phyloP scores from a whole-genome alignment of 2,329 filamentous ascomycete species.

The Cercospora canescens region DNA sequence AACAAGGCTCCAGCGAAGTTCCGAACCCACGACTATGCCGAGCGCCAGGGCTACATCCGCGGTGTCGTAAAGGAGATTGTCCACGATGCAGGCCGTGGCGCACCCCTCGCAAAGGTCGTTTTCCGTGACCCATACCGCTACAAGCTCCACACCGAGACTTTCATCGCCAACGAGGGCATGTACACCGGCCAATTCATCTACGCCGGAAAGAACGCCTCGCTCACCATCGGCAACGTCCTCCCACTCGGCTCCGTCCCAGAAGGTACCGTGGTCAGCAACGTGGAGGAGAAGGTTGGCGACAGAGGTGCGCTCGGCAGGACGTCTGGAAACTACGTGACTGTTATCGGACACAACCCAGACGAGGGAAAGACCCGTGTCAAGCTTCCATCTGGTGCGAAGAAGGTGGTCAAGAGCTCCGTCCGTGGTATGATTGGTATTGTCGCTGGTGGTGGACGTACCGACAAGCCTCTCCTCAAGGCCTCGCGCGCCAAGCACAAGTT shows the following conservation, averaged over 20 bases:
- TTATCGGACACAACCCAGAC: constrained; percentile 96
- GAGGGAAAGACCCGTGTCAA: constrained; percentile 99
- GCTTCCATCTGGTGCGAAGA: constrained; percentile 98
- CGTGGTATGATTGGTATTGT: constrained; percentile 99
- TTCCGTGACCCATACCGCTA: constrained; percentile 99
- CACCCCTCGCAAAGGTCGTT: constrained; percentile 91
- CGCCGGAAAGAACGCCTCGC: constrained; percentile 96
- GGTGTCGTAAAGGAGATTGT: constrained; percentile 99
- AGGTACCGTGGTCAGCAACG: constrained; percentile 99
- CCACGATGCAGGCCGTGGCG: constrained; percentile 97
- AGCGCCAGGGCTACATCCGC: constrained; percentile 86
- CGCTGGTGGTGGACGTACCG: constrained; percentile 97
- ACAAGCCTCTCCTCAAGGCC: constrained; percentile 99
- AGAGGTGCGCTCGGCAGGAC: constrained; percentile 94
- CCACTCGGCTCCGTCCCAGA: constrained; percentile 92
- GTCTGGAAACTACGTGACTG: constrained; percentile 98
- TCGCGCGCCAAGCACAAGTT: constrained; percentile 99
- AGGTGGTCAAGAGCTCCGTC: constrained; percentile 87
- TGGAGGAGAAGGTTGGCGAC: constrained; percentile 98
- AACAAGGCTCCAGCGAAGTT: constrained; percentile 96
- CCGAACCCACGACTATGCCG: constrained; percentile 85
- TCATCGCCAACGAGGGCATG: constrained; percentile 99
- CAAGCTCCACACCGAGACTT: constrained; percentile 97
- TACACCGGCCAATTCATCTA: constrained; percentile 99
- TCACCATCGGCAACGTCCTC: constrained; percentile 97